Percentiles rank a stretch among this genome's conserved stretches.
Evolutionary conservation across 345 rosid species (phyloP).

Genomic region (Ailanthus altissimus): DNA sequence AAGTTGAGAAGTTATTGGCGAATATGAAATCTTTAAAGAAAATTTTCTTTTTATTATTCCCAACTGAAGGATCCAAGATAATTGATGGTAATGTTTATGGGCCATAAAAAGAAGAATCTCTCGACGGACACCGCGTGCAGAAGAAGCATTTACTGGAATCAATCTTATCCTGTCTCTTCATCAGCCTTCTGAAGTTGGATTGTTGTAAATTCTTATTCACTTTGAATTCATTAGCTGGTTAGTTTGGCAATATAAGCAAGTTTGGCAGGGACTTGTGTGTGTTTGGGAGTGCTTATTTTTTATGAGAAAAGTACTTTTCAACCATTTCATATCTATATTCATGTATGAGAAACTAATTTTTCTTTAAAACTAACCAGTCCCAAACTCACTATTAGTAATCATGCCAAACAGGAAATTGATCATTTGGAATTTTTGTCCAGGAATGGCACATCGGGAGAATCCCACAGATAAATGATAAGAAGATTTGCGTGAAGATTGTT

Average conservation of each 20-base stretch:
- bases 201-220: background rate
- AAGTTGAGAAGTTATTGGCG: background rate
- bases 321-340: no score
- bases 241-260: background rate
- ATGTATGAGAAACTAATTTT: no score
- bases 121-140: background rate
- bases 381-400: no score
- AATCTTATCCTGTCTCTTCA: background rate
- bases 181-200: background rate
- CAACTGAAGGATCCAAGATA: background rate
- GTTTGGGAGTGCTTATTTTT: no score
- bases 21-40: background rate
- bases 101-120: background rate
- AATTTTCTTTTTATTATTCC: background rate
- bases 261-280: background rate
- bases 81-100: background rate
- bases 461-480: background rate
- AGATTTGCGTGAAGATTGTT: background rate
- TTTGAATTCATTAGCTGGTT: background rate
- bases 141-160: background rate
- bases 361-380: no score
- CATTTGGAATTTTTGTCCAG: background rate
- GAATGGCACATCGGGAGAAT: background rate
- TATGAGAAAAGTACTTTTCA: no score
- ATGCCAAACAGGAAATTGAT: background rate